A percentile compares a stretch with the other conserved stretches of the same genome.
Conservation (phyloP, 371 early-diverging fungal species). For the Hamiltosporidium magnivora region DNA sequence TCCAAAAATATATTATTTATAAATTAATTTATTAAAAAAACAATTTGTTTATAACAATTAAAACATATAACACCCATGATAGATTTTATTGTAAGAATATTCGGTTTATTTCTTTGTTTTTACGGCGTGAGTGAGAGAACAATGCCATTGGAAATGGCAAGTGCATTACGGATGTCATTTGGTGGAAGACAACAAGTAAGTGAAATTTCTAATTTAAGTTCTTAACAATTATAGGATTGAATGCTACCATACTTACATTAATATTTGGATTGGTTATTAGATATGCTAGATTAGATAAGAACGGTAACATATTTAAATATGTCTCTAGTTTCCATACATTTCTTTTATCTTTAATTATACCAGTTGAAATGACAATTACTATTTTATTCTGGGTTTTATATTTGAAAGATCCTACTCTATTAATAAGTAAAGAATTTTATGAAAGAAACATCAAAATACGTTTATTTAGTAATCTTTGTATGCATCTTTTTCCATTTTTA, state of each 20-base stretch:
- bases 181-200: no score
- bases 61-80: no score
- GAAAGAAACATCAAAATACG: neutral
- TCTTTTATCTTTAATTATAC: neutral
- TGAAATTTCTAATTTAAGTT: neutral
- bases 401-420: neutral
- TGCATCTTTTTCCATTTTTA: neutral
- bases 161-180: no score
- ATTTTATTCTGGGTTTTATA: neutral
- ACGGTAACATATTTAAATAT: neutral
- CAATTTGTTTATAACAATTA: no score
- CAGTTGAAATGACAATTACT: neutral
- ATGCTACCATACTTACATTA: neutral
- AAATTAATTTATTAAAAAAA: no score
- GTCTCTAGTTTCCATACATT: neutral
- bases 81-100: no score
- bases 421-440: neutral
- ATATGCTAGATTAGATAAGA: neutral
- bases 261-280: neutral
- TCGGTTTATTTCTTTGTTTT: no score
- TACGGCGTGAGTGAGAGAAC: no score
- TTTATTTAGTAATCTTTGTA: neutral
- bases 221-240: neutral
- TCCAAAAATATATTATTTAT: no score
- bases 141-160: no score